Evolutionary conservation across 2,329 filamentous ascomycete species (phyloP).

Genomic region (Tolypocladium amazonense): DNA sequence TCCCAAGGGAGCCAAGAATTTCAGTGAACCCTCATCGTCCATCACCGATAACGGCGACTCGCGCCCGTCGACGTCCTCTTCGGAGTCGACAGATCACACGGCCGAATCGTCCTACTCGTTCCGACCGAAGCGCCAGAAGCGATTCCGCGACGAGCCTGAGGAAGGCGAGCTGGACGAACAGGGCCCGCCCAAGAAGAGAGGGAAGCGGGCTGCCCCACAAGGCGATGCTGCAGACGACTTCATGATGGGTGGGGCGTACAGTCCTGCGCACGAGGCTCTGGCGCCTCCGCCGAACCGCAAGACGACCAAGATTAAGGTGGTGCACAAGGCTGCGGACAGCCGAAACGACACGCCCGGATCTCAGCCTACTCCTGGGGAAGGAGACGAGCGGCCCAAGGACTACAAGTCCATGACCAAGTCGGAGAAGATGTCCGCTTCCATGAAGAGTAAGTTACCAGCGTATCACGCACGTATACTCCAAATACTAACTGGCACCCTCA

Average conservation of each 20-base stretch:
- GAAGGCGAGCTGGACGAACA: slow-evolving; percentile 25
- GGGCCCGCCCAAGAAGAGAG: slow-evolving; percentile 27
- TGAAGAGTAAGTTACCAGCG: slow-evolving; percentile 41
- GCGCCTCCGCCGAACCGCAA: slow-evolving; percentile 16
- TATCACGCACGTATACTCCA: not conserved
- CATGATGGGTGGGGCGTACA: not conserved
- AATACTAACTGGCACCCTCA: slow-evolving; percentile 19
- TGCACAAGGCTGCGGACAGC: slow-evolving; percentile 15
- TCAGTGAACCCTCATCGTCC: slow-evolving; percentile 23
- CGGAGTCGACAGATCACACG: slow-evolving; percentile 38
- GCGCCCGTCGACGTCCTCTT: slow-evolving; percentile 42
- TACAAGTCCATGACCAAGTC: slow-evolving; percentile 54
- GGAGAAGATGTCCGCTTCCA: slow-evolving; percentile 55
- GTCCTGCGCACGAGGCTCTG: slow-evolving; percentile 7
- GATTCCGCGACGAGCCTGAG: slow-evolving; percentile 39
- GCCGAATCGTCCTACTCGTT: slow-evolving; percentile 41
- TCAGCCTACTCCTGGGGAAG: slow-evolving; percentile 14
- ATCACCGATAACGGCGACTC: slow-evolving; percentile 33
- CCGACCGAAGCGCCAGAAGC: slow-evolving; percentile 43
- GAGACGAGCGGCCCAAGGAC: slow-evolving; percentile 36
- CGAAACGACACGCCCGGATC: slow-evolving; percentile 20
- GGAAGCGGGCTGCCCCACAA: slow-evolving; percentile 15
- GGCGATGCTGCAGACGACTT: not conserved
- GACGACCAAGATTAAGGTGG: slow-evolving; percentile 27
- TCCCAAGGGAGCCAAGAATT: slow-evolving; percentile 25